Evolutionary conservation across 768 basidiomycete genomes (phyloP).

Genomic region (Trametes cubensis): DNA sequence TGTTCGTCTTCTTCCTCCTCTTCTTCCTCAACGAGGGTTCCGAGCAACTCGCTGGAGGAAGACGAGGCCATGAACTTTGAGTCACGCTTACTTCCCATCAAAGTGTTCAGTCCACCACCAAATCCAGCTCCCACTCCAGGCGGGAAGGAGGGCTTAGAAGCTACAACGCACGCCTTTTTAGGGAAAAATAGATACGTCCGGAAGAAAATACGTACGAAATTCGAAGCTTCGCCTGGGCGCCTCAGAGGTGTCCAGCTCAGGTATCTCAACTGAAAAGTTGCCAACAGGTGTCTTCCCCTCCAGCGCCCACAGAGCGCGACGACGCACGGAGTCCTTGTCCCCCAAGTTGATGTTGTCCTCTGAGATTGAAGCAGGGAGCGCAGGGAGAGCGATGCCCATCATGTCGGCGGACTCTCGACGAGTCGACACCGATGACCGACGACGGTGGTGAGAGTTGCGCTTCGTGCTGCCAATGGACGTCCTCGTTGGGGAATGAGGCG

Average conservation of each 20-base stretch:
- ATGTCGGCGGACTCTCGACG: slow-evolving; percentile 88
- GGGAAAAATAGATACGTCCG: slow-evolving; percentile 33
- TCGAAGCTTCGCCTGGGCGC: slow-evolving; percentile 61
- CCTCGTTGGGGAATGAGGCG: slow-evolving; percentile 38
- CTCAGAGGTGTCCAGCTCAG: slow-evolving; percentile 67
- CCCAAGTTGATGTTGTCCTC: slow-evolving; percentile 72
- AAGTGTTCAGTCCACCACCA: slow-evolving; percentile 42
- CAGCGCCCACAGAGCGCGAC: slow-evolving; percentile 81
- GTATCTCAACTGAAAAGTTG: slow-evolving; percentile 78
- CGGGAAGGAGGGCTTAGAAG: slow-evolving; percentile 62
- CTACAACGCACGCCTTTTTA: slow-evolving; percentile 43
- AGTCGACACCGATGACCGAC: slow-evolving; percentile 87
- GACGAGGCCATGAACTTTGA: slow-evolving; percentile 68
- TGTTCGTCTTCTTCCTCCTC: slow-evolving; percentile 65
- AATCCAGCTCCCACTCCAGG: slow-evolving; percentile 49
- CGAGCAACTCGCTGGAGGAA: slow-evolving; percentile 73
- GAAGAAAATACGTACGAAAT: slow-evolving; percentile 55
- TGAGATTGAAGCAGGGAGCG: slow-evolving; percentile 55
- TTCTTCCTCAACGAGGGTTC: slow-evolving; percentile 82
- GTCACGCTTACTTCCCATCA: slow-evolving; percentile 69
- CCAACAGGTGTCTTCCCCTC: slow-evolving; percentile 77
- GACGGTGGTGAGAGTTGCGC: slow-evolving; percentile 80
- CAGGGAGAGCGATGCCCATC: slow-evolving; percentile 80
- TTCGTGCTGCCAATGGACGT: slow-evolving; percentile 41
- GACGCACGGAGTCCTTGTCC: slow-evolving; percentile 78